Base-by-base conservation (phyloP, 2,329 filamentous ascomycete species). In the Aureobasidium melanogenum region DNA sequence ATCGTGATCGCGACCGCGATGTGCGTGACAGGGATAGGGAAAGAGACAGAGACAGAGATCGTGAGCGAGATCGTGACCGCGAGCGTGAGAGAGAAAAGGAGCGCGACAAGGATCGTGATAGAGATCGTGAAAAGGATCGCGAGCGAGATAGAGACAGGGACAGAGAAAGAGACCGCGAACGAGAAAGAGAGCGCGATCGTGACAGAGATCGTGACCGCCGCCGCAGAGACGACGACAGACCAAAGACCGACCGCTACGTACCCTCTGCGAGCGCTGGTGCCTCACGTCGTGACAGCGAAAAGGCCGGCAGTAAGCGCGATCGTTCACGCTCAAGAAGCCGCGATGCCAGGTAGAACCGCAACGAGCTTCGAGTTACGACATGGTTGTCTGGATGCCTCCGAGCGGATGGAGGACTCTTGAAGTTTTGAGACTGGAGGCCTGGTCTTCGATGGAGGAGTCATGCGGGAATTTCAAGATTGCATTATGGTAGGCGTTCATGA, bases 111-210 rank as follows among this genome's bases (percentile, higher is more conserved):
- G 62, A 62, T 14, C 36, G 44, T n/a, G 59, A 62, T 19, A 74
- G 56, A 43, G 61, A 69, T 15, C 66, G 71, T 2, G 72, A 73
- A 14, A 70, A 72, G 3, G 71, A 69, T 7, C 64, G 70, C 3
- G 71, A 73, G 1, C 66, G 70, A 17, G 69, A 70, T 5, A 65
- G 69, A 34, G 65, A 66, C 7, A 65, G 69, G 32, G 65, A 66
- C 9, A 69, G 75, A 8, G 74, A 76, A 41, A 69, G 75, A 12
- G 76, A 78, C 68, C 72, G 19, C 71, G 73, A 15, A 71, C 74
- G 55, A 30, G 61, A 61, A n/a, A 59, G 61, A 34, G 67, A 73
- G 1, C 66, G 70, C 12, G 69, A 70, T 8, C 66, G 69, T n/a
- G 68, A 67, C 28, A 63, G 68, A 44, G 68, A 62, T 28, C 60